These are phyloP conservation scores for Penicillium paradoxum DNA, from an alignment of 495 filamentous ascomycete genomes.

Conservation along the genomic window DNA sequence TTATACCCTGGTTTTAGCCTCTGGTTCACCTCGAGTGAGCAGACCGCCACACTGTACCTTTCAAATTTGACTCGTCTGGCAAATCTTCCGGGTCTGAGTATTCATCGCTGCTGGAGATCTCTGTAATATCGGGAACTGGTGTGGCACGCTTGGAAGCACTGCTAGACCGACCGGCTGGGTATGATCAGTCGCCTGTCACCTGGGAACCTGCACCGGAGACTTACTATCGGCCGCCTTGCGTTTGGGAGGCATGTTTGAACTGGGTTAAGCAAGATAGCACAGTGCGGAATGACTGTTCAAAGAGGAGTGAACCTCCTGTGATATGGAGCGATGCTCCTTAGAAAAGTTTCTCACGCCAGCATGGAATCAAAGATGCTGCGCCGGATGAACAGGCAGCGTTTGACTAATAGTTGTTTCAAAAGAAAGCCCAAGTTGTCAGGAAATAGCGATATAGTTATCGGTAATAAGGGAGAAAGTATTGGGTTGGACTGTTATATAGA, in stretches of 20 bases:
- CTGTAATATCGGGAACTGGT: conserved; percentile 60
- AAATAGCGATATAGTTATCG: not conserved
- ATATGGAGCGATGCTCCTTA: conserved; percentile 16
- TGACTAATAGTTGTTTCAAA: not conserved
- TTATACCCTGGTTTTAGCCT: conserved; percentile 21
- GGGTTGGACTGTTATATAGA: not conserved
- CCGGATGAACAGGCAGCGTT: conserved; percentile 15
- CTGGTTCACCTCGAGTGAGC: conserved; percentile 22
- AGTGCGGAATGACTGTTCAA: not conserved
- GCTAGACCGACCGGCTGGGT: conserved; percentile 49
- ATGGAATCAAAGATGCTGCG: conserved; percentile 18
- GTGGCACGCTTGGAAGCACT: conserved; percentile 62
- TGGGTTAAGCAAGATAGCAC: not conserved
- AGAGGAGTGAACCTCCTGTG: not conserved
- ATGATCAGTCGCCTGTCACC: conserved; percentile 25
- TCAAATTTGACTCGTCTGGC: conserved; percentile 38
- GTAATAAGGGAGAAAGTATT: not conserved
- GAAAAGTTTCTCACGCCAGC: conserved; percentile 15
- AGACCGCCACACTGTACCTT: conserved; percentile 50
- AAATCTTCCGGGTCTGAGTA: conserved; percentile 59
- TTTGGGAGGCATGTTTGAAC: conserved; percentile 62
- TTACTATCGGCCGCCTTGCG: conserved; percentile 64
- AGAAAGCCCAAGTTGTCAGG: not conserved
- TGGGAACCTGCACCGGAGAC: not conserved
- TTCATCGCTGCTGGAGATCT: conserved; percentile 65